Evolutionary conservation across 768 basidiomycete species (phyloP), one percentile per base, ranked within the genome.

Genomic region (Pilatotrama ljubarskyi): DNA sequence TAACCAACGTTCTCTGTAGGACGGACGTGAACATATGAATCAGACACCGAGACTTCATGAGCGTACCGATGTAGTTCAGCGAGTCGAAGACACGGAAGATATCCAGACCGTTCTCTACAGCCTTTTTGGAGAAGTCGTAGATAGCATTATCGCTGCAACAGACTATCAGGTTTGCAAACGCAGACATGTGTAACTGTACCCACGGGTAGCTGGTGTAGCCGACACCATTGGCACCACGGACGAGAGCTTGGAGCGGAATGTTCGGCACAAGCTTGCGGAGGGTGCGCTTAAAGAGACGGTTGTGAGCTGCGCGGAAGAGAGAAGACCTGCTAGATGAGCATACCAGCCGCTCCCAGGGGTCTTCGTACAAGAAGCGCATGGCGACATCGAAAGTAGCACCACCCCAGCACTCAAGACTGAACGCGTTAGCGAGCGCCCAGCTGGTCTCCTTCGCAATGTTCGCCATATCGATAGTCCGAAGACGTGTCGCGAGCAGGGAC

Each of bases 81-180:
- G 97, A 98, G 75, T 99, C 97, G 68, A 99, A 99, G 53, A 99
- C 94, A 70, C 97, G 86, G 91, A 99, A 99, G 73, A 99, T 99
- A 76, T 99, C 97, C 49, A 98, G 84, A 71, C 97, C 97, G 68
- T 98, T 97, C 77, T 98, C 95, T n/a, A 99, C 96, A 22, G 97
- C 97, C 74, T 96, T 96, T 81, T 95, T 96, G 62, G 93, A 97
- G 80, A 99, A 99, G 75, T 97, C 97, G 76, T 99, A 99, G 75
- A 99, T 98, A 58, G 93, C 96, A 68, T 99, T 99, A 74, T 98
- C 95, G 26, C 91, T 93, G 63, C 32, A 53, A 48, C 20, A 53
- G 24, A 1, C 10, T 22, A 20, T 46, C 61, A 72, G 42, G 62
- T 64, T 2, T 2, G 44, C 40, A 47, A 36, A 55, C 29, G 10